Conservation (phyloP, 257 asterid species). For the Solanum etuberosum region DNA sequence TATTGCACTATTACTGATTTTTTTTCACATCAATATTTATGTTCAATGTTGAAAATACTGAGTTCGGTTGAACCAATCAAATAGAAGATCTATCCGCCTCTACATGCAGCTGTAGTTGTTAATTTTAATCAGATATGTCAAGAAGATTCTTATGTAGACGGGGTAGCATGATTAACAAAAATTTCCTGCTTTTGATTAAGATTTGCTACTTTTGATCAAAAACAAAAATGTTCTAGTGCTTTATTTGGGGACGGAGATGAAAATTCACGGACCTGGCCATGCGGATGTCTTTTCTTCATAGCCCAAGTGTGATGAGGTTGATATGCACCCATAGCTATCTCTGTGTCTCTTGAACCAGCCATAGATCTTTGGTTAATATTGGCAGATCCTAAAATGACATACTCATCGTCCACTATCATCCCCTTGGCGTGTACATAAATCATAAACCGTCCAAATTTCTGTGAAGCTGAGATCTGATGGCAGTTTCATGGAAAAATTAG, state of each 20-base stretch:
- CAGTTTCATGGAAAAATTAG: not conserved
- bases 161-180: not conserved
- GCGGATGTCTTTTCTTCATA: conserved; percentile 38
- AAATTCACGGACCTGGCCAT: conserved; percentile 47
- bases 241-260: not conserved
- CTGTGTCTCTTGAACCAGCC: conserved; percentile 89
- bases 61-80: not conserved
- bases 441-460: conserved; percentile 52
- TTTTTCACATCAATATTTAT: not conserved
- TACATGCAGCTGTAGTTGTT: not conserved
- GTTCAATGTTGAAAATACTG: not conserved
- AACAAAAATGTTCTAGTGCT: not conserved
- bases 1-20: not conserved
- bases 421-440: conserved; percentile 83
- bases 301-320: conserved; percentile 71
- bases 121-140: not conserved
- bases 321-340: conserved; percentile 86
- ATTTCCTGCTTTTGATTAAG: not conserved
- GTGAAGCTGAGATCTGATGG: conserved; percentile 31
- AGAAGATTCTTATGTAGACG: not conserved
- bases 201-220: not conserved
- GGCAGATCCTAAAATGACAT: conserved; percentile 73
- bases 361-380: conserved; percentile 76
- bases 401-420: conserved; percentile 76
- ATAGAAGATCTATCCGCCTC: not conserved